These are phyloP conservation scores for Populus alba DNA, from an alignment of 345 rosid species.

Conservation along the genomic window DNA sequence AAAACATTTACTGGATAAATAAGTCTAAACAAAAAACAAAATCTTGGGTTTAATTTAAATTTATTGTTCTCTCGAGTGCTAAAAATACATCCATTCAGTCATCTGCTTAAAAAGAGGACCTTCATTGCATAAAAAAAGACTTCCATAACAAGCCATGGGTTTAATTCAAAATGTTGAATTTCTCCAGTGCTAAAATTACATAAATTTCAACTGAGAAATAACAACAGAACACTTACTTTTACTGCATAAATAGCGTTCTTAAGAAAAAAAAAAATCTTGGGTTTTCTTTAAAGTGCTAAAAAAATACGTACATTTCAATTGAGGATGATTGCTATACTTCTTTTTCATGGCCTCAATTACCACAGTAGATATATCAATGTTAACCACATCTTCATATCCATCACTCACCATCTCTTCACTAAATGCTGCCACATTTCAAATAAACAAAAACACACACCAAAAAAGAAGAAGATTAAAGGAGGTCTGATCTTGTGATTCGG, in stretches of 20 bases:
- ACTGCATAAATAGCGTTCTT: too few relatives aligned
- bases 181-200: background rate
- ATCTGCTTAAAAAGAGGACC: too few relatives aligned
- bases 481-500: background rate
- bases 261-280: too few relatives aligned
- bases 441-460: background rate
- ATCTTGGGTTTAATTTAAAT: too few relatives aligned
- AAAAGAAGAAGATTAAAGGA: background rate
- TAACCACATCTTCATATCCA: constrained; percentile 78
- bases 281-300: background rate
- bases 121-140: background rate
- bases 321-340: constrained; percentile 54
- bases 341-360: constrained; percentile 64
- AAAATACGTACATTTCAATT: constrained; percentile 57
- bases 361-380: constrained; percentile 69
- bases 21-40: too few relatives aligned
- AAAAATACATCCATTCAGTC: too few relatives aligned
- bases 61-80: too few relatives aligned
- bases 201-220: background rate
- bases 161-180: too few relatives aligned
- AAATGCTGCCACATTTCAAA: constrained; percentile 44
- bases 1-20: background rate
- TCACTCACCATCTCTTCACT: constrained; percentile 78
- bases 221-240: background rate
- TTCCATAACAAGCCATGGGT: too few relatives aligned